A percentile compares a stretch with the other conserved stretches of the same genome.
Evolutionary conservation across 768 basidiomycete genomes (phyloP).

Genomic region (Trametes cingulata): DNA sequence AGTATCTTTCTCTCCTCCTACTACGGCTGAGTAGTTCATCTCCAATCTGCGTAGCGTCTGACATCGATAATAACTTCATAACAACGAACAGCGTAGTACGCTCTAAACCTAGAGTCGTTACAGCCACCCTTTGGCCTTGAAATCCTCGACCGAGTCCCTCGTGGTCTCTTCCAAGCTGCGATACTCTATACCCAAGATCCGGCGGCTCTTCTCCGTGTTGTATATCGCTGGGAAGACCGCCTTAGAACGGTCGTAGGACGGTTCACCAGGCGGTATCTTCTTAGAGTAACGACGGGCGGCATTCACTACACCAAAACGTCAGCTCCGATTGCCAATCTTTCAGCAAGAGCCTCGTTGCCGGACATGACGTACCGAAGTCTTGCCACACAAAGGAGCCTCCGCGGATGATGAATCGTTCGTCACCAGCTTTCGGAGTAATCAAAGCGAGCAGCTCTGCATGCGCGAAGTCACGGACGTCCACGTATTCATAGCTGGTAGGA

Average conservation of each 20-base stretch:
- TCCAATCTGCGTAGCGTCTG: too few relatives aligned
- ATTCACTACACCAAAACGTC: constrained; percentile 1
- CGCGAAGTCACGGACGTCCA: constrained; percentile 59
- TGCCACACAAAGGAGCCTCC: constrained; percentile 30
- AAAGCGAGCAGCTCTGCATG: constrained; percentile 54
- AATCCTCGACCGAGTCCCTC: constrained; percentile 25
- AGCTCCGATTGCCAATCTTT: background rate
- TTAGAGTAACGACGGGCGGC: constrained; percentile 9
- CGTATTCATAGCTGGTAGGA: constrained; percentile 1
- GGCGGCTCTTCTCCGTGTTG: constrained; percentile 36
- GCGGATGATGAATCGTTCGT: constrained; percentile 56
- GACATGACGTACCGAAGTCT: constrained; percentile 17
- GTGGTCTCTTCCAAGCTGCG: constrained; percentile 22
- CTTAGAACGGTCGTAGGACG: constrained; percentile 22
- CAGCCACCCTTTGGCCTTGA: constrained; percentile 11
- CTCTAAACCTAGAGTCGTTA: background rate
- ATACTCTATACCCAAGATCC: constrained; percentile 26
- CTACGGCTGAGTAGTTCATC: too few relatives aligned
- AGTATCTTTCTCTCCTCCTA: too few relatives aligned
- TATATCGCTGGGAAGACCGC: constrained; percentile 32
- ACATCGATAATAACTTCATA: too few relatives aligned
- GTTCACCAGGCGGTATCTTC: constrained; percentile 12
- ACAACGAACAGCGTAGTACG: too few relatives aligned
- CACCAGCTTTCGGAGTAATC: constrained; percentile 50
- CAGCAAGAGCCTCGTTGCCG: too few relatives aligned